These are phyloP conservation scores for Saccharomycopsis sp. DNA, from an alignment of 805 yeast species.

Conservation along the genomic window DNA sequence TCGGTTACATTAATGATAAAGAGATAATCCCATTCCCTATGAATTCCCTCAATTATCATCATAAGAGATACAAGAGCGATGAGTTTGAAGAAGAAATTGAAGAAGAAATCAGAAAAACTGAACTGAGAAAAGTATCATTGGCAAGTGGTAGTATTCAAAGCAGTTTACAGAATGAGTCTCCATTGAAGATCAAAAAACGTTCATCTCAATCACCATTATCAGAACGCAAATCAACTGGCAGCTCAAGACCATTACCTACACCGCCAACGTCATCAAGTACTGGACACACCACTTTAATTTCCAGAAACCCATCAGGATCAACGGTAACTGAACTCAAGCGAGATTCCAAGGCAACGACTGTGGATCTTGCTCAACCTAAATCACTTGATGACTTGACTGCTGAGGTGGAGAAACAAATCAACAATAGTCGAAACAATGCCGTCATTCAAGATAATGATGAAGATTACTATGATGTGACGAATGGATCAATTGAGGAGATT, in stretches of 20 bases:
- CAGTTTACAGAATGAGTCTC: conserved; percentile 8
- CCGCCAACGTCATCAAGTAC: conserved; percentile 8
- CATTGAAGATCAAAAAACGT: conserved; percentile 7
- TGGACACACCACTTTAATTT: neutral
- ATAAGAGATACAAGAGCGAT: conserved; percentile 20
- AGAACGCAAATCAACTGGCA: neutral
- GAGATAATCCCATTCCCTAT: conserved; percentile 1
- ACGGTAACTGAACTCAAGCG: neutral
- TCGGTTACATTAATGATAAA: neutral
- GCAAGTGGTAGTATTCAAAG: neutral
- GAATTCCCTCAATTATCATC: conserved; percentile 14
- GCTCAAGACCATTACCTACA: conserved; percentile 11
- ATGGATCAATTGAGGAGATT: neutral
- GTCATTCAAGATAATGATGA: conserved; percentile 1
- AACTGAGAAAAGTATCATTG: neutral
- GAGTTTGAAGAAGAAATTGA: conserved; percentile 13
- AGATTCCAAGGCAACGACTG: neutral
- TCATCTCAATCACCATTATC: neutral
- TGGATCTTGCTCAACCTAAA: neutral
- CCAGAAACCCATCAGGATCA: neutral
- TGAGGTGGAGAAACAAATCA: conserved; percentile 7
- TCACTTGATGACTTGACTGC: conserved; percentile 10
- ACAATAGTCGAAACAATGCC: neutral
- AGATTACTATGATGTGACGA: conserved; percentile 1
- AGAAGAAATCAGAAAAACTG: neutral